Evolutionary conservation across 805 yeast species (phyloP).

Genomic region (Candida namnaoensis): DNA sequence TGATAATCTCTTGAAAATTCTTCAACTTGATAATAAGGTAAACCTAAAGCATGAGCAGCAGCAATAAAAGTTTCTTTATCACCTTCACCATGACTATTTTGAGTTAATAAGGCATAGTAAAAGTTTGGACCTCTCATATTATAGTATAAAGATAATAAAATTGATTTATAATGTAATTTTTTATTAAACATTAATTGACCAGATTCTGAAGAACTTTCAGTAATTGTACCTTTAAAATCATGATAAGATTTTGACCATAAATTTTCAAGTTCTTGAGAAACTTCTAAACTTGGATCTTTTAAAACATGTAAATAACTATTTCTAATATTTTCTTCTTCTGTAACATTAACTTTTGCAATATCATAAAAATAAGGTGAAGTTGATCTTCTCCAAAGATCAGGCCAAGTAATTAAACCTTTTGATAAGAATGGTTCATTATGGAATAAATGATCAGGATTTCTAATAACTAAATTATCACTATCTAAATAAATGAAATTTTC

Average conservation of each 20-base stretch:
- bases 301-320: constrained; percentile 15
- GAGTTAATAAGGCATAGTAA: constrained; percentile 53
- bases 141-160: constrained; percentile 45
- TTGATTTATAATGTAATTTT: constrained; percentile 38
- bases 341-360: constrained; percentile 33
- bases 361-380: constrained; percentile 50
- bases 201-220: constrained; percentile 52
- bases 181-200: constrained; percentile 52
- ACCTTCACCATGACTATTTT: constrained; percentile 59
- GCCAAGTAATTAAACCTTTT: constrained; percentile 46
- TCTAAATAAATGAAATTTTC: constrained; percentile 67
- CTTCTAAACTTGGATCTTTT: constrained; percentile 9
- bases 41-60: constrained; percentile 40
- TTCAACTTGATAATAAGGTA: constrained; percentile 36
- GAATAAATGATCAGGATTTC: constrained; percentile 44
- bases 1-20: constrained; percentile 10
- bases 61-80: constrained; percentile 59
- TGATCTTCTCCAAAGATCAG: constrained; percentile 58
- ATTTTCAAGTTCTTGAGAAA: constrained; percentile 3
- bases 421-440: constrained; percentile 30
- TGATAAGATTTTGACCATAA: constrained; percentile 13
- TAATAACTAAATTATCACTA: constrained; percentile 61
- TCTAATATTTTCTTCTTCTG: constrained; percentile 24
- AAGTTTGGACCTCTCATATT: constrained; percentile 49
- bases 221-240: constrained; percentile 44